phyloP scores from a whole-genome alignment of 2,329 filamentous ascomycete species.

The Didymella keratinophila region DNA sequence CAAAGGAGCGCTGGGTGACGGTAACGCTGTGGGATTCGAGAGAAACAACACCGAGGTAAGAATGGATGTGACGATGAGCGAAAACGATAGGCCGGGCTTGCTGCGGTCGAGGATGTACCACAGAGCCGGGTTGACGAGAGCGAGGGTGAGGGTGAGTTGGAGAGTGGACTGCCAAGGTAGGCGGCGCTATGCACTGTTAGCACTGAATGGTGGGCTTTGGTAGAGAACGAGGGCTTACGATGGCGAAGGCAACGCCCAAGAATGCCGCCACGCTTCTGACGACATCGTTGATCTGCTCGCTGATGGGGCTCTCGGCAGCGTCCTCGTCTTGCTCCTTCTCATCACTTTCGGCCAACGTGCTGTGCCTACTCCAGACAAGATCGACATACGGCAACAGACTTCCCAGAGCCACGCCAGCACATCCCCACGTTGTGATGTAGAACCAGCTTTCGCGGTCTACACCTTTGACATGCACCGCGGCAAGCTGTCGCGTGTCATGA shows the following conservation, averaged over 20 bases:
- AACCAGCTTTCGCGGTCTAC: constrained; percentile 65
- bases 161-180: constrained; percentile 93
- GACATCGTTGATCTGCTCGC: constrained; percentile 77
- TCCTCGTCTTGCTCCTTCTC: constrained; percentile 31
- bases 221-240: constrained; percentile 67
- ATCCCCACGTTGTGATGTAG: constrained; percentile 83
- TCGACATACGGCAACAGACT: constrained; percentile 87
- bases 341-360: constrained; percentile 39
- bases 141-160: constrained; percentile 89
- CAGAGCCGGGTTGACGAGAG: constrained; percentile 88
- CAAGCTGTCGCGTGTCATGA: constrained; percentile 72
- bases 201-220: background rate
- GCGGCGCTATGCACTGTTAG: constrained; percentile 68
- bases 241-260: constrained; percentile 77
- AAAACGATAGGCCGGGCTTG: constrained; percentile 81
- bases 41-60: constrained; percentile 78
- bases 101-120: constrained; percentile 98
- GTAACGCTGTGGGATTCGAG: constrained; percentile 80
- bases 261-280: constrained; percentile 75
- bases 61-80: constrained; percentile 73
- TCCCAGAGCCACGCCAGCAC: constrained; percentile 79
- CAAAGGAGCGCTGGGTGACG: constrained; percentile 50
- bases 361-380: constrained; percentile 68
- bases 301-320: constrained; percentile 49
- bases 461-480: constrained; percentile 67